phyloP scores from a whole-genome alignment of 116 monocot species.

The Phalaenopsis hybrid region DNA sequence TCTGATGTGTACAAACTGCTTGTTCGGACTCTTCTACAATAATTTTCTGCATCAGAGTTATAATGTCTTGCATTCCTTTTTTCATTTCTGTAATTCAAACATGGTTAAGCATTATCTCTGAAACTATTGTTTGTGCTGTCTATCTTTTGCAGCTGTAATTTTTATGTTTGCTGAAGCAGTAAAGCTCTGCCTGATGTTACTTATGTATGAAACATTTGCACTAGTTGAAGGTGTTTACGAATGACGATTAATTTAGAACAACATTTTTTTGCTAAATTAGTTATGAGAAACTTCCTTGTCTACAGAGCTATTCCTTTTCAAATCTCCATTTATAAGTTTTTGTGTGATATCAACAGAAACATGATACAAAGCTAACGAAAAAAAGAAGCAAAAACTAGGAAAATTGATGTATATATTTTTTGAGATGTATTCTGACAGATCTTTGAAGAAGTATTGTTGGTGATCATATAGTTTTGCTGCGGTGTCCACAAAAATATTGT shows the following conservation, averaged over 20 bases:
- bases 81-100: not conserved
- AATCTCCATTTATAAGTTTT: too few relatives aligned
- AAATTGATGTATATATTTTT: too few relatives aligned
- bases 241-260: not conserved
- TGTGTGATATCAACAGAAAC: too few relatives aligned
- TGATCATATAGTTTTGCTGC: not conserved
- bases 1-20: not conserved
- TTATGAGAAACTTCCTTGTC: too few relatives aligned
- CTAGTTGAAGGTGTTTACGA: not conserved
- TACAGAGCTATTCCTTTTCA: too few relatives aligned
- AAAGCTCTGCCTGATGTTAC: not conserved
- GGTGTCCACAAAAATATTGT: not conserved
- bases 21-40: not conserved
- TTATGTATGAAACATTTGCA: not conserved
- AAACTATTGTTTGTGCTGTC: not conserved
- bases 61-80: not conserved
- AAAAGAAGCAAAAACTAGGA: too few relatives aligned
- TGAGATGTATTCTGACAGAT: not conserved
- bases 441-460: not conserved
- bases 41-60: not conserved
- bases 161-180: not conserved
- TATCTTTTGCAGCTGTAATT: not conserved
- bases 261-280: too few relatives aligned
- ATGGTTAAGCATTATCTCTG: not conserved
- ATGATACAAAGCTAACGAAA: too few relatives aligned